phyloP scores from a whole-genome alignment of 2,329 filamentous ascomycete genomes.

The Epichloe gansuensis region DNA sequence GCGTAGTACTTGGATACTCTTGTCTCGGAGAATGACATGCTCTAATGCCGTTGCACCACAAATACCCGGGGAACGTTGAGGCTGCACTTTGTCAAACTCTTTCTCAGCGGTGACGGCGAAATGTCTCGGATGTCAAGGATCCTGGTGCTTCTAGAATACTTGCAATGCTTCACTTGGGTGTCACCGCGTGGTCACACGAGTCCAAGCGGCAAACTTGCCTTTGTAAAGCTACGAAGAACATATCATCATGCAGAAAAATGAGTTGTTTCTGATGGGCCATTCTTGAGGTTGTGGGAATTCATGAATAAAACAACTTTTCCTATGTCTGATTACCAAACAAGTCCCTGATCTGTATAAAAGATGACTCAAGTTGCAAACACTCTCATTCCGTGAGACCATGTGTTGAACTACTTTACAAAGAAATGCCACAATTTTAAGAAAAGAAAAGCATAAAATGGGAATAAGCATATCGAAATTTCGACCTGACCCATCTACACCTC shows the following conservation, averaged over 20 bases:
- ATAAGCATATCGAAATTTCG: background rate
- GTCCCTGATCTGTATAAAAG: background rate
- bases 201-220: background rate
- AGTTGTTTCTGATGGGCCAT: background rate
- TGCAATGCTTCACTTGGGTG: conserved; percentile 1
- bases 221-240: background rate
- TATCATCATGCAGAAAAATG: background rate
- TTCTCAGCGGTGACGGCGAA: background rate
- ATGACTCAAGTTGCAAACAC: background rate
- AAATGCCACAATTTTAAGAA: background rate
- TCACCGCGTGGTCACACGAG: background rate
- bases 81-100: background rate
- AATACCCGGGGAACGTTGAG: background rate
- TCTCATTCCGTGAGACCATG: background rate
- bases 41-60: background rate
- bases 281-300: background rate
- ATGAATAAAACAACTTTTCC: background rate
- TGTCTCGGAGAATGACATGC: background rate
- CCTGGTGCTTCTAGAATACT: conserved; percentile 1
- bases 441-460: background rate
- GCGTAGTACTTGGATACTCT: background rate
- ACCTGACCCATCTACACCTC: background rate
- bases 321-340: no score
- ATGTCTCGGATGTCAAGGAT: conserved; percentile 1
- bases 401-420: background rate